Conservation (phyloP, 176 grass and related monocot species). For the Musa itinerans region DNA sequence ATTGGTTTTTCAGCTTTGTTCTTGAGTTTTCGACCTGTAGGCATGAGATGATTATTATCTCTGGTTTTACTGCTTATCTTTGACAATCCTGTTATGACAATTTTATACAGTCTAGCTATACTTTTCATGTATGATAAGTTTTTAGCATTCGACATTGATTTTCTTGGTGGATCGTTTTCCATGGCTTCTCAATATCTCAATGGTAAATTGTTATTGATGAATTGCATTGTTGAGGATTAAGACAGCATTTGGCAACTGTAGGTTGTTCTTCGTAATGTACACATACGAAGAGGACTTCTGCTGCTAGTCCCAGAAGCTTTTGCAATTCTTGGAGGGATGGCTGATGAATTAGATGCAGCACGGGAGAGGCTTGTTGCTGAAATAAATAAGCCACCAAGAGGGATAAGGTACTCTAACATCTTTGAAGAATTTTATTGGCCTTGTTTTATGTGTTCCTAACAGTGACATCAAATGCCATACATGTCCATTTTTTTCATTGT, state of each 20-base stretch:
- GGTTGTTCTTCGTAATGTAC: conserved; percentile 78
- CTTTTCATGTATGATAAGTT: no score
- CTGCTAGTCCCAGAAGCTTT: conserved; percentile 82
- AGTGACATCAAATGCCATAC: no score
- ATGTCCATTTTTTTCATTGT: neutral
- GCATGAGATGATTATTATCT: neutral
- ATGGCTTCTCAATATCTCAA: neutral
- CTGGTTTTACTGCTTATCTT: neutral
- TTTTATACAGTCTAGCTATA: no score
- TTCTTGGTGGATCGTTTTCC: neutral
- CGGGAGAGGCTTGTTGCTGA: conserved; percentile 72
- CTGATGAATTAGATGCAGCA: conserved; percentile 67
- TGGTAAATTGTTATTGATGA: neutral
- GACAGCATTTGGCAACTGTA: conserved; percentile 17
- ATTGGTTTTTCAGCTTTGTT: neutral
- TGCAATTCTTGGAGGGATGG: conserved; percentile 62
- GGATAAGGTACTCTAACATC: conserved; percentile 52
- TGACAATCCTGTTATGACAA: neutral
- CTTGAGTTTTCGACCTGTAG: neutral
- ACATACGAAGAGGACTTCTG: conserved; percentile 63
- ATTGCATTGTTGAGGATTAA: neutral
- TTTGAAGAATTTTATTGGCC: no score
- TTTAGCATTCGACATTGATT: neutral
- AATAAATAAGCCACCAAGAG: conserved; percentile 86
- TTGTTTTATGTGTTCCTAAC: no score